Conservation (phyloP, 768 basidiomycete genomes). For the Hericium erinaceus region DNA sequence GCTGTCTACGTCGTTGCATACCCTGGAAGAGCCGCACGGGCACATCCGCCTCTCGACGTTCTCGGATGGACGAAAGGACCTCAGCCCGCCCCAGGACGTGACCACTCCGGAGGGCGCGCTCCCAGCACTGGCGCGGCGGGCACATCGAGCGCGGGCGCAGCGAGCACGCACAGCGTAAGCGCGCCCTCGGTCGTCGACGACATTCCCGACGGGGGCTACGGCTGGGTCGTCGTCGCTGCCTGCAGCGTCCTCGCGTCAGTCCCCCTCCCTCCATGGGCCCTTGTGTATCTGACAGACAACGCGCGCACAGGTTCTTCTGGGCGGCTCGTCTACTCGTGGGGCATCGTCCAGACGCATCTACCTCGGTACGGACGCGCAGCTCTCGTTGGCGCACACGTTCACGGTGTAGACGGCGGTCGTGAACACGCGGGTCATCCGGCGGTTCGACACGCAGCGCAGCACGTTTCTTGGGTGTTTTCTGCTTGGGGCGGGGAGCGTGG, state of each 20-base stretch:
- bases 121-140: too few species aligned
- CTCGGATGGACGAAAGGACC: too few species aligned
- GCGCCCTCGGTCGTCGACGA: too few species aligned
- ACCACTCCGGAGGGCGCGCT: too few species aligned
- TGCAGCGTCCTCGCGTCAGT: conserved; percentile 21
- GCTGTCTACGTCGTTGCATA: too few species aligned
- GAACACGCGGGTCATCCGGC: conserved; percentile 22
- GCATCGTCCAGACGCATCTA: conserved; percentile 11
- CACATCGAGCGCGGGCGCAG: too few species aligned
- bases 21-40: too few species aligned
- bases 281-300: background rate
- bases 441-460: conserved; percentile 20
- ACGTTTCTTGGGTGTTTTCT: conserved; percentile 20
- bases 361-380: conserved; percentile 16
- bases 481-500: conserved; percentile 18
- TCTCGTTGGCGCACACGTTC: conserved; percentile 22
- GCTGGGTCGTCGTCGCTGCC: conserved; percentile 22
- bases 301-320: conserved; percentile 12
- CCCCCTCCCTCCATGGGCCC: background rate
- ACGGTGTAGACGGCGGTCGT: conserved; percentile 20
- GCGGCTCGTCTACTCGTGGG: conserved; percentile 23
- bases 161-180: too few species aligned
- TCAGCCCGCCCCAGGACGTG: too few species aligned
- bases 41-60: too few species aligned
- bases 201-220: conserved; percentile 20